phyloP scores from a whole-genome alignment of 768 basidiomycete species.

The Podaxis sp. region DNA sequence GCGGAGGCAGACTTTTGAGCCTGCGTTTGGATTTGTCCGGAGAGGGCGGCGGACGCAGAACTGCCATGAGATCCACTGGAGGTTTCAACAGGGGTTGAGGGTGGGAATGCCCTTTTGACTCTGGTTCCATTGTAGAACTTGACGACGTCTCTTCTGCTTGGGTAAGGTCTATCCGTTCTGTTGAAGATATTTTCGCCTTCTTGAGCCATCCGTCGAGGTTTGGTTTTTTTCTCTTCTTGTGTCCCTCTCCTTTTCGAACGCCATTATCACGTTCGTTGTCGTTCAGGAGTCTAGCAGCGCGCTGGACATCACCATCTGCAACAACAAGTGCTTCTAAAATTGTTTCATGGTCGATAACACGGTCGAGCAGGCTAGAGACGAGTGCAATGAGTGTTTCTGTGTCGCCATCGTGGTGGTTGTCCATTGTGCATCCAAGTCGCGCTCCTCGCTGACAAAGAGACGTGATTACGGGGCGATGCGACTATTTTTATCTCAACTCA shows the following conservation, averaged over 20 bases:
- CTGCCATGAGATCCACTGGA: conserved; percentile 48
- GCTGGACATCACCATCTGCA: conserved; percentile 55
- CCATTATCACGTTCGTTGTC: conserved; percentile 29
- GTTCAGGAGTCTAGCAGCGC: conserved; percentile 37
- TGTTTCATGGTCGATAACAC: conserved; percentile 28
- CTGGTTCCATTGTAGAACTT: conserved; percentile 4
- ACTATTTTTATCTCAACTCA: neutral
- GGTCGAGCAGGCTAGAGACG: conserved; percentile 58
- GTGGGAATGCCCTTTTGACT: conserved; percentile 6
- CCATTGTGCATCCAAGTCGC: neutral
- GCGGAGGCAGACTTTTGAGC: conserved; percentile 49
- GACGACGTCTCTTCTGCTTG: conserved; percentile 15
- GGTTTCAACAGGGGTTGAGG: conserved; percentile 28
- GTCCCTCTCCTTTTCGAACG: conserved; percentile 17
- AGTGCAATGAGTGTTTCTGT: conserved; percentile 71
- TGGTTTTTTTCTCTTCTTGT: conserved; percentile 52
- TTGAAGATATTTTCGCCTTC: conserved; percentile 9
- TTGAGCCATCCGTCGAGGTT: conserved; percentile 60
- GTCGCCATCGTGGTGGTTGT: conserved; percentile 32
- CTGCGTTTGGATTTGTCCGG: conserved; percentile 25
- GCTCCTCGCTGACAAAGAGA: neutral
- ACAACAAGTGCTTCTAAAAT: conserved; percentile 62
- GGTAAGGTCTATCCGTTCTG: conserved; percentile 19
- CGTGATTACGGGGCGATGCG: neutral
- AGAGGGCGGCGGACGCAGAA: conserved; percentile 53